phyloP scores from a whole-genome alignment of 1,284 basidiomycete genomes.

The Microbotryum silenes-acaulis region DNA sequence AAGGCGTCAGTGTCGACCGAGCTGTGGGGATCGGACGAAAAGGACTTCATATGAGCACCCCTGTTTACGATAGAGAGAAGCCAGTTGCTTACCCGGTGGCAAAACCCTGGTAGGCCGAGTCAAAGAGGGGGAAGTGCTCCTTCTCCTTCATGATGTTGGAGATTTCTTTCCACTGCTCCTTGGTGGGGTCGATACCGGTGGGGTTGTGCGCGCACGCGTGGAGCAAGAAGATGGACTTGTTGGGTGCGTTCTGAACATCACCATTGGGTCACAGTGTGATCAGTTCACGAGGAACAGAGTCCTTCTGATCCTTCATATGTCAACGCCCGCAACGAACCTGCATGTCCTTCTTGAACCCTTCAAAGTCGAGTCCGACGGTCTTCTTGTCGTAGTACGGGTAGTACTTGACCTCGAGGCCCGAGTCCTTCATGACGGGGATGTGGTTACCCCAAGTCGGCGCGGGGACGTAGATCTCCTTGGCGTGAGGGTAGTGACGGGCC shows the following conservation, averaged over 20 bases:
- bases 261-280: no score
- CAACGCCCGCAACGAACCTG: slow-evolving; percentile 37
- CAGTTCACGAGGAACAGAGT: background rate
- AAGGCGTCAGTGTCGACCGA: slow-evolving; percentile 78
- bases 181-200: slow-evolving; percentile 56
- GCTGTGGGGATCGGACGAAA: slow-evolving; percentile 39
- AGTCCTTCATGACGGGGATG: slow-evolving; percentile 63
- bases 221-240: slow-evolving; percentile 47
- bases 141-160: slow-evolving; percentile 69
- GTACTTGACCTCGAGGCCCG: slow-evolving; percentile 82
- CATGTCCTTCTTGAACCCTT: slow-evolving; percentile 63
- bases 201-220: slow-evolving; percentile 51
- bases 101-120: slow-evolving; percentile 94
- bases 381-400: slow-evolving; percentile 90
- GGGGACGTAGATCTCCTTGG: slow-evolving; percentile 88
- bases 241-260: slow-evolving; percentile 35
- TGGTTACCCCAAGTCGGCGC: slow-evolving; percentile 98
- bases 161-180: slow-evolving; percentile 77
- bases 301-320: background rate
- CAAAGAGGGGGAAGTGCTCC: slow-evolving; percentile 85
- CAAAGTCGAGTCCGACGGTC: slow-evolving; percentile 81
- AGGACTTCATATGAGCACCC: slow-evolving; percentile 40
- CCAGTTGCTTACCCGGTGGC: slow-evolving; percentile 53
- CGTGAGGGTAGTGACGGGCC: slow-evolving; percentile 75
- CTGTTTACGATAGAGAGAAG: no score